A percentile compares a stretch with the other conserved stretches of the same genome.
phyloP scores from a whole-genome alignment of 345 rosid species.

The Bruguiera gymnorhiza region DNA sequence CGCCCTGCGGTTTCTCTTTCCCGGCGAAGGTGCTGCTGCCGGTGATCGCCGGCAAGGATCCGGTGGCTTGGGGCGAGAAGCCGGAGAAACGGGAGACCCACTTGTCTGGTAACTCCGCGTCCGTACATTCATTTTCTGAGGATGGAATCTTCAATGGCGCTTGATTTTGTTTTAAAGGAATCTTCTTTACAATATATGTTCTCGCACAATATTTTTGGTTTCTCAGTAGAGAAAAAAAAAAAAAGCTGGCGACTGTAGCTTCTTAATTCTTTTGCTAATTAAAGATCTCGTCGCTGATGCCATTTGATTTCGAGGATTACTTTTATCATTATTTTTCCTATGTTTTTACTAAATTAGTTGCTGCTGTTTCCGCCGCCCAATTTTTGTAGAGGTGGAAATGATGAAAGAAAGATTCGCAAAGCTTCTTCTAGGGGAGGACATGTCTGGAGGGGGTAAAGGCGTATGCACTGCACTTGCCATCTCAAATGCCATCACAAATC shows the following conservation, averaged over 20 bases:
- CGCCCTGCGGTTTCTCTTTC: slow-evolving; percentile 40
- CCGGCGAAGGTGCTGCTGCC: slow-evolving; percentile 58
- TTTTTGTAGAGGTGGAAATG: slow-evolving; percentile 35
- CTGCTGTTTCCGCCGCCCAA: not conserved
- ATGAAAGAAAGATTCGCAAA: slow-evolving; percentile 51
- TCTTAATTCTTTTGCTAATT: too few species aligned
- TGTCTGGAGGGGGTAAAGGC: slow-evolving; percentile 54
- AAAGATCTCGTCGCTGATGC: too few species aligned
- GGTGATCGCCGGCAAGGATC: slow-evolving; percentile 56
- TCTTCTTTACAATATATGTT: too few species aligned
- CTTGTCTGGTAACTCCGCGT: slow-evolving; percentile 53
- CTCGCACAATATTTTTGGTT: too few species aligned
- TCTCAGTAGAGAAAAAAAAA: too few species aligned
- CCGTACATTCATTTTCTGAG: not conserved
- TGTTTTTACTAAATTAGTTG: not conserved
- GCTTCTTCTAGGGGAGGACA: slow-evolving; percentile 60
- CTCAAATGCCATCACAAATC: slow-evolving; percentile 41
- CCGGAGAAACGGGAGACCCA: slow-evolving; percentile 51
- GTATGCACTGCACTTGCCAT: slow-evolving; percentile 45
- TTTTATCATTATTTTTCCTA: not conserved
- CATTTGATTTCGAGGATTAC: not conserved
- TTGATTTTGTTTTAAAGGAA: not conserved
- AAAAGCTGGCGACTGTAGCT: too few species aligned
- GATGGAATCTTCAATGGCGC: not conserved
- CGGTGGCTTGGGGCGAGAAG: slow-evolving; percentile 59